phyloP scores from a whole-genome alignment of 2,329 filamentous ascomycete genomes.

The Penicillium sp. region DNA sequence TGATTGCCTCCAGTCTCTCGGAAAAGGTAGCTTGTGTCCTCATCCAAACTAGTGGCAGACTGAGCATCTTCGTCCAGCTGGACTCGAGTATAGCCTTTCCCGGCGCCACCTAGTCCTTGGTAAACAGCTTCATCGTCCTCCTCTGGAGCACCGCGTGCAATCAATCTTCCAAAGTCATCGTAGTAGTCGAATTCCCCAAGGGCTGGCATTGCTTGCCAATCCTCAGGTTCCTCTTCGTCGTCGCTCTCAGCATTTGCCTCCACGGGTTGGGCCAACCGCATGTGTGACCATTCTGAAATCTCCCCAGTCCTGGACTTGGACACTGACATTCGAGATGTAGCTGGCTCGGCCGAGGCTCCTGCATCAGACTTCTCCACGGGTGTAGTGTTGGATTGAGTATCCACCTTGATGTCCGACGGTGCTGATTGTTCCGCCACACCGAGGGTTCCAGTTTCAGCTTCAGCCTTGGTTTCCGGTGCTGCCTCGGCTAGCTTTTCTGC shows the following conservation, averaged over 20 bases:
- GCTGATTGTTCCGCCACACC: slow-evolving; percentile 3
- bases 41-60: slow-evolving; percentile 93
- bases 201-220: slow-evolving; percentile 92
- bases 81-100: slow-evolving; percentile 94
- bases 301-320: slow-evolving; percentile 29
- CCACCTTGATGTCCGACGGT: slow-evolving; percentile 3
- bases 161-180: slow-evolving; percentile 84
- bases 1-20: slow-evolving; percentile 68
- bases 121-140: slow-evolving; percentile 72
- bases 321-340: slow-evolving; percentile 16
- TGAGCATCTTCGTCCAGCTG: slow-evolving; percentile 91
- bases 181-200: slow-evolving; percentile 93
- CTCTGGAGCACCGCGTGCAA: slow-evolving; percentile 76
- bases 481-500: not conserved
- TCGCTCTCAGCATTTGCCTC: slow-evolving; percentile 42
- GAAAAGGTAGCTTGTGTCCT: slow-evolving; percentile 95
- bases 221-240: slow-evolving; percentile 60
- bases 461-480: not conserved
- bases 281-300: slow-evolving; percentile 88
- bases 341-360: not conserved
- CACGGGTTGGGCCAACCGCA: slow-evolving; percentile 63
- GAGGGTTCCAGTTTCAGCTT: not conserved
- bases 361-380: slow-evolving; percentile 9
- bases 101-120: slow-evolving; percentile 77
- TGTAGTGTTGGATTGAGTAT: slow-evolving; percentile 3